A percentile compares a stretch with the other conserved stretches of the same genome.
These are phyloP conservation scores for Fraxinus ornus DNA, from an alignment of 305 asterid species.

Conservation along the genomic window DNA sequence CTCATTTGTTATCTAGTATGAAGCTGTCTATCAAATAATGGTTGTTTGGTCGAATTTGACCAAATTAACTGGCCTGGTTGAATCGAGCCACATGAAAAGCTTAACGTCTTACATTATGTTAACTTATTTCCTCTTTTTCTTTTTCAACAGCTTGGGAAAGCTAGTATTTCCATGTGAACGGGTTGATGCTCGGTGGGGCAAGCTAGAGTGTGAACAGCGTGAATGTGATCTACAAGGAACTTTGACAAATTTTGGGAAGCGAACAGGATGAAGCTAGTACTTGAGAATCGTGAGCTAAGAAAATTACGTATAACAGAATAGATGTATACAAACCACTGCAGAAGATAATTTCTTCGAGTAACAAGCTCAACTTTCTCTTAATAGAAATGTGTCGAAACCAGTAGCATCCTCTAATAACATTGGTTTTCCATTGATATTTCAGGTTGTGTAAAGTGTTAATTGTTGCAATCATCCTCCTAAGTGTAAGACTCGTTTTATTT, in stretches of 20 bases:
- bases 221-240: conserved; percentile 78
- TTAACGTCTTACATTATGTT: background rate
- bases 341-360: background rate
- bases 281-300: background rate
- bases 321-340: background rate
- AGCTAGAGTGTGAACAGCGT: conserved; percentile 86
- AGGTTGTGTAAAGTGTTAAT: background rate
- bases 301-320: background rate
- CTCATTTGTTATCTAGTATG: background rate
- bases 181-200: conserved; percentile 96
- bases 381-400: background rate
- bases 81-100: background rate
- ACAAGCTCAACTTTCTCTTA: background rate
- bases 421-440: background rate
- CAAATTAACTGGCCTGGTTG: background rate
- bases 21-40: conserved; percentile 1
- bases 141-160: conserved; percentile 66
- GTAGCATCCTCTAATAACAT: background rate
- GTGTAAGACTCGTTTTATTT: background rate
- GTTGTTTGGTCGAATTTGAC: background rate
- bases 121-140: background rate
- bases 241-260: conserved; percentile 37
- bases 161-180: conserved; percentile 72
- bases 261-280: conserved; percentile 21
- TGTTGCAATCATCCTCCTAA: background rate